Evolutionary conservation across 2,329 filamentous ascomycete species (phyloP).

Genomic region (Dothistroma pini): DNA sequence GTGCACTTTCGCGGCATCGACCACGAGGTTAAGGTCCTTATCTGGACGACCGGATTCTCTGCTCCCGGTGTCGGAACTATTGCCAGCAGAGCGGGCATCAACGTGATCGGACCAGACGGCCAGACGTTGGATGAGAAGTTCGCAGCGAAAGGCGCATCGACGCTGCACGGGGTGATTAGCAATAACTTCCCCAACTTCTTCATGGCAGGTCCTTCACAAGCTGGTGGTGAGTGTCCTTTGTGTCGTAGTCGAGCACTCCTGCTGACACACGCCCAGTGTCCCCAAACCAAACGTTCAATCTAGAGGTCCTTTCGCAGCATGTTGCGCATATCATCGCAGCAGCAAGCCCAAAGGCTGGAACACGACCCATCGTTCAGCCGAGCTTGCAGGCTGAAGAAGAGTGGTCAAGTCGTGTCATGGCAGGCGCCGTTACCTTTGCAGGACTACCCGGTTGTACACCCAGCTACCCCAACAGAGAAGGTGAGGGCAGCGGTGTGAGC

Average conservation of each 20-base stretch:
- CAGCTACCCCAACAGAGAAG: slow-evolving; percentile 51
- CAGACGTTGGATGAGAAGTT: slow-evolving; percentile 43
- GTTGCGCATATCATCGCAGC: slow-evolving; percentile 45
- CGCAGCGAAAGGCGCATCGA: slow-evolving; percentile 41
- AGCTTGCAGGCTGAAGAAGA: slow-evolving; percentile 46
- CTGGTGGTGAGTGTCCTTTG: slow-evolving; percentile 23
- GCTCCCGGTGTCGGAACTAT: slow-evolving; percentile 28
- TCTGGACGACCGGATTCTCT: slow-evolving; percentile 48
- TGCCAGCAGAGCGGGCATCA: slow-evolving; percentile 27
- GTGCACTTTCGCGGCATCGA: slow-evolving; percentile 48
- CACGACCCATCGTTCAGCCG: slow-evolving; percentile 41
- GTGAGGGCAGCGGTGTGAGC: slow-evolving; percentile 28
- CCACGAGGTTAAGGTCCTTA: slow-evolving; percentile 48
- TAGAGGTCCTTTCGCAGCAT: slow-evolving; percentile 41
- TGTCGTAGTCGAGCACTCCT: not conserved
- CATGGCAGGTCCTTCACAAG: slow-evolving; percentile 45
- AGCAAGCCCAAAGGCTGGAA: slow-evolving; percentile 25
- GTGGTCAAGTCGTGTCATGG: slow-evolving; percentile 44
- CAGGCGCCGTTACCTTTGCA: slow-evolving; percentile 40
- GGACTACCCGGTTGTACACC: slow-evolving; percentile 51
- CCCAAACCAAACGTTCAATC: slow-evolving; percentile 32
- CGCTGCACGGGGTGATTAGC: slow-evolving; percentile 51
- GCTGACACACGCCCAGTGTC: not conserved
- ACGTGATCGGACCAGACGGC: slow-evolving; percentile 42
- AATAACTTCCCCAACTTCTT: slow-evolving; percentile 56